These are phyloP conservation scores for Boechera stricta DNA, from an alignment of 345 rosid species.

Conservation along the genomic window DNA sequence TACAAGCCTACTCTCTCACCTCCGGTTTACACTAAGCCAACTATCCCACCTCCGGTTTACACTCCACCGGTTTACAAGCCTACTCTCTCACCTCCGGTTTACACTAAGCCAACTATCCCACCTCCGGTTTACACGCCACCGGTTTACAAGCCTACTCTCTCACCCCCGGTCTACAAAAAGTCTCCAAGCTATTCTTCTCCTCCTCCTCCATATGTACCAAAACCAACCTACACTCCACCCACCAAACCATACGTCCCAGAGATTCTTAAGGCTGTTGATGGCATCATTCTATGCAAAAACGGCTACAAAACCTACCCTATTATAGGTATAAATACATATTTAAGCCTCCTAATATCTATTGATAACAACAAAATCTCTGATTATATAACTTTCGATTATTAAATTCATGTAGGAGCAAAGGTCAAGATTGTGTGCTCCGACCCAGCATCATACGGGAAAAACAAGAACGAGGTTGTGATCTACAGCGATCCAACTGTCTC, in stretches of 20 bases:
- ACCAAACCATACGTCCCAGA: slow-evolving; percentile 40
- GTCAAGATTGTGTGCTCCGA: slow-evolving; percentile 57
- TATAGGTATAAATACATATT: slow-evolving; percentile 45
- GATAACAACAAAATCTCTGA: not conserved
- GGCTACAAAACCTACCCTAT: slow-evolving; percentile 52
- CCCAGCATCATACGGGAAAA: slow-evolving; percentile 47
- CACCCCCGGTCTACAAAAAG: slow-evolving; percentile 36
- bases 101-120: slow-evolving; percentile 12
- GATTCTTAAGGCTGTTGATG: slow-evolving; percentile 49
- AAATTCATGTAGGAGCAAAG: slow-evolving; percentile 51
- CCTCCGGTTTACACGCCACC: slow-evolving; percentile 5
- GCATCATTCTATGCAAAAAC: slow-evolving; percentile 60
- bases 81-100: slow-evolving; percentile 1
- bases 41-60: slow-evolving; percentile 12
- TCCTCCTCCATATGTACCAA: slow-evolving; percentile 40
- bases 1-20: slow-evolving; percentile 14
- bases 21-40: slow-evolving; percentile 21
- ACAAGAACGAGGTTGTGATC: slow-evolving; percentile 45
- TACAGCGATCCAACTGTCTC: slow-evolving; percentile 53
- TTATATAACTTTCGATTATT: not conserved
- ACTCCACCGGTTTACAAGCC: slow-evolving; percentile 24
- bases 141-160: not conserved
- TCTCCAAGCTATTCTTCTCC: slow-evolving; percentile 33
- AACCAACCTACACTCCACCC: slow-evolving; percentile 38
- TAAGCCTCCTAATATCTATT: not conserved